phyloP scores from a whole-genome alignment of 2,329 filamentous ascomycete species.

The Fusarium hainanense region DNA sequence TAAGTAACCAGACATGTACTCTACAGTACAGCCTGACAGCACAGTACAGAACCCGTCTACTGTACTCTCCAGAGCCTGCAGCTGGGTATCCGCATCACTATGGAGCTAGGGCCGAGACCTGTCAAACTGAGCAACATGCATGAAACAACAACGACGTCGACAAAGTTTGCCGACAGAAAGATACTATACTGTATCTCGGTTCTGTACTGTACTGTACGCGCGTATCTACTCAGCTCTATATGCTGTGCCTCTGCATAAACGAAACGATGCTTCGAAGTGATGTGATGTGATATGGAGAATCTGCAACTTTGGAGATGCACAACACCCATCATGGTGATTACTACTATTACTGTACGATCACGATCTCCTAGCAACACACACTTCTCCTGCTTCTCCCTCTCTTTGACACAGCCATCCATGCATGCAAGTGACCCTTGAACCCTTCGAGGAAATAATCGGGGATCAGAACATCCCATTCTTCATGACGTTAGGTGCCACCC shows the following conservation, averaged over 20 bases:
- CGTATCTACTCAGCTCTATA: background rate
- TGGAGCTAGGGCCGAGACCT: conserved; percentile 18
- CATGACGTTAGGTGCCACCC: conserved; percentile 12
- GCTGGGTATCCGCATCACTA: conserved; percentile 25
- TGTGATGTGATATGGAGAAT: background rate
- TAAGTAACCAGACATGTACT: background rate
- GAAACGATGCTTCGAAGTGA: background rate
- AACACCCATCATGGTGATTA: background rate
- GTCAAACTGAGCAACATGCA: conserved; percentile 17
- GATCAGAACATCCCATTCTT: conserved; percentile 6
- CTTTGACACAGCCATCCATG: background rate
- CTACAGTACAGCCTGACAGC: background rate
- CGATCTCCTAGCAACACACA: background rate
- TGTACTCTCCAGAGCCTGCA: conserved; percentile 10
- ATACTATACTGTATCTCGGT: background rate
- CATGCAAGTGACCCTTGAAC: background rate
- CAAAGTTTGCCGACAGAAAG: background rate
- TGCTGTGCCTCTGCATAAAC: background rate
- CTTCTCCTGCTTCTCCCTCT: background rate
- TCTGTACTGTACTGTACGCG: background rate
- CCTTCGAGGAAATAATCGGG: background rate
- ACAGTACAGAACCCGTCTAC: background rate
- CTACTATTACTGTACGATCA: conserved; percentile 1
- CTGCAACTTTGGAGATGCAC: background rate
- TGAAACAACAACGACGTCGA: conserved; percentile 2